Conservation (phyloP, 495 filamentous ascomycete species). For the Neurospora sp. region DNA sequence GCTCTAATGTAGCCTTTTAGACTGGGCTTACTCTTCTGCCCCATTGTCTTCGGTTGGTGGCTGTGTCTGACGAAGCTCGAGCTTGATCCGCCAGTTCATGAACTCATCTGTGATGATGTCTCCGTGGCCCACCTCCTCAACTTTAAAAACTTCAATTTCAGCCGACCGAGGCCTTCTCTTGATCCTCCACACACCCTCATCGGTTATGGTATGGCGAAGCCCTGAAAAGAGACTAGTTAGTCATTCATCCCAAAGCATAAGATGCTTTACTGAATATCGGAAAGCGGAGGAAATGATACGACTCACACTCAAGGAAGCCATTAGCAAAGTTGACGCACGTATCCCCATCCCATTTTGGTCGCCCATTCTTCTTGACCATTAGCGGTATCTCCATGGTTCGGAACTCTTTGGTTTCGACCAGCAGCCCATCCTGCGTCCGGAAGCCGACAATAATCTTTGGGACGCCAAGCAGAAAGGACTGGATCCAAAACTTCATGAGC, state of each 20-base stretch:
- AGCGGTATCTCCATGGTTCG: conserved; percentile 67
- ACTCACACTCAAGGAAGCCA: conserved; percentile 60
- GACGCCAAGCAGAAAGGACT: conserved; percentile 89
- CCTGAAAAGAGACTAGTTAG: conserved; percentile 27
- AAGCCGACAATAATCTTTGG: conserved; percentile 88
- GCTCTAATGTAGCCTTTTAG: not conserved
- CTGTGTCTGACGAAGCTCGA: conserved; percentile 16
- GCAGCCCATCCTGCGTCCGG: conserved; percentile 60
- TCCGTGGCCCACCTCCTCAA: conserved; percentile 65
- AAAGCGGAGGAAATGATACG: not conserved
- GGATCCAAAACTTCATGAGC: conserved; percentile 89
- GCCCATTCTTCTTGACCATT: conserved; percentile 53
- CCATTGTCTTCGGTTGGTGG: not conserved
- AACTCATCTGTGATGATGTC: conserved; percentile 70
- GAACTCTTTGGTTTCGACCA: conserved; percentile 62
- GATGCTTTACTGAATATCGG: not conserved
- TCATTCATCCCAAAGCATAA: not conserved
- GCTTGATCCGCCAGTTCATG: conserved; percentile 57
- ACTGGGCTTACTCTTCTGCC: not conserved
- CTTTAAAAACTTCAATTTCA: conserved; percentile 58
- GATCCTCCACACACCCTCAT: conserved; percentile 77
- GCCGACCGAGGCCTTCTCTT: conserved; percentile 44
- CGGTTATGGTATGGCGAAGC: conserved; percentile 53
- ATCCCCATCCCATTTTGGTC: conserved; percentile 74
- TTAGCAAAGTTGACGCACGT: conserved; percentile 82